phyloP scores from a whole-genome alignment of 1,139 yeast species.

The Yamadazyma atlantica region DNA sequence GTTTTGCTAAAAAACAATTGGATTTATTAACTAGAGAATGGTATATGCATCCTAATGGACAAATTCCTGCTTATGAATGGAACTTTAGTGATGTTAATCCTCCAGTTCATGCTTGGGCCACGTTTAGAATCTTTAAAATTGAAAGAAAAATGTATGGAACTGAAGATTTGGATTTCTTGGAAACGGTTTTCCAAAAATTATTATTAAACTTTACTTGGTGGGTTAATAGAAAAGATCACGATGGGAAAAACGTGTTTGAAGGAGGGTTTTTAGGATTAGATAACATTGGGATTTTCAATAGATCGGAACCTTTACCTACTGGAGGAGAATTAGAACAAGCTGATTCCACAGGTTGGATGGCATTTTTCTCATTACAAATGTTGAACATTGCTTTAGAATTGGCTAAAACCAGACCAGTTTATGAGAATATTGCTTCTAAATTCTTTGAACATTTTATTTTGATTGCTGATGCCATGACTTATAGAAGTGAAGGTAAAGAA shows the following conservation, averaged over 20 bases:
- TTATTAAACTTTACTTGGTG: conserved; percentile 95
- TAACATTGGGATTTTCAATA: conserved; percentile 89
- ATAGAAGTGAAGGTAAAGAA: conserved; percentile 55
- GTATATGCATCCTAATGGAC: conserved; percentile 99
- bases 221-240: conserved; percentile 90
- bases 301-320: conserved; percentile 93
- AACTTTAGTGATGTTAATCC: conserved; percentile 95
- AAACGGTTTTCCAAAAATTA: conserved; percentile 87
- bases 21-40: conserved; percentile 90
- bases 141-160: conserved; percentile 85
- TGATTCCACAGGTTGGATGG: conserved; percentile 99
- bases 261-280: conserved; percentile 96
- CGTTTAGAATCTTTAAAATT: conserved; percentile 84
- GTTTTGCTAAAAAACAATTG: conserved; percentile 86
- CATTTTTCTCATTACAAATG: conserved; percentile 89
- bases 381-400: conserved; percentile 89
- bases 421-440: conserved; percentile 93
- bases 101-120: conserved; percentile 98
- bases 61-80: conserved; percentile 97
- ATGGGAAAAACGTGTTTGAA: conserved; percentile 89
- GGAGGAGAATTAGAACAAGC: conserved; percentile 94
- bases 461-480: conserved; percentile 95
- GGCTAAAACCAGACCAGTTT: conserved; percentile 79
- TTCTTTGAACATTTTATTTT: conserved; percentile 91
- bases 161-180: conserved; percentile 83